Evolutionary conservation across 2,329 filamentous ascomycete species (phyloP).

Genomic region (Beauveria rudraprayagi): DNA sequence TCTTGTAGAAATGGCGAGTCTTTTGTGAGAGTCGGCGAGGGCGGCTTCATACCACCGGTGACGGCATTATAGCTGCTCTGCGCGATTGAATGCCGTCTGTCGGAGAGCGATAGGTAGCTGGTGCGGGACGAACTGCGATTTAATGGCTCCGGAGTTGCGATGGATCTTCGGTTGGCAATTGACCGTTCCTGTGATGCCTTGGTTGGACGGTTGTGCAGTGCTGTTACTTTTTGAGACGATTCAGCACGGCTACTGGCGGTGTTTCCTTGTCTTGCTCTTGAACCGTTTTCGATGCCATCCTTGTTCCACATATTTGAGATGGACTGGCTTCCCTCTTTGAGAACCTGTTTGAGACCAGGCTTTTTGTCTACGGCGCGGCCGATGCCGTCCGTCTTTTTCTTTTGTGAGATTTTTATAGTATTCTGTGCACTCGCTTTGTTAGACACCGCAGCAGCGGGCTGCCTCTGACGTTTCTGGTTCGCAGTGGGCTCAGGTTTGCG

Average conservation of each 20-base stretch:
- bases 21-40: slow-evolving; percentile 32
- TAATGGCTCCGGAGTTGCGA: slow-evolving; percentile 21
- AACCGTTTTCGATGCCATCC: slow-evolving; percentile 25
- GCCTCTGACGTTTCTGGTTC: slow-evolving; percentile 38
- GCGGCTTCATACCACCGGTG: slow-evolving; percentile 34
- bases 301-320: slow-evolving; percentile 43
- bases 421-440: slow-evolving; percentile 18
- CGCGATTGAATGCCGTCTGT: slow-evolving; percentile 46
- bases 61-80: slow-evolving; percentile 48
- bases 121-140: slow-evolving; percentile 36
- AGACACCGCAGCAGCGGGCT: slow-evolving; percentile 16
- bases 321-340: slow-evolving; percentile 42
- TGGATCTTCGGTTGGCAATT: not conserved
- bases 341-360: slow-evolving; percentile 38
- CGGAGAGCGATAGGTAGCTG: slow-evolving; percentile 43
- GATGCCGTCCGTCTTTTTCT: slow-evolving; percentile 6
- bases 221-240: slow-evolving; percentile 12
- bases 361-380: slow-evolving; percentile 33
- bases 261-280: slow-evolving; percentile 21
- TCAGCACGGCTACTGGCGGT: slow-evolving; percentile 11
- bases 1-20: slow-evolving; percentile 15
- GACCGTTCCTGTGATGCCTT: slow-evolving; percentile 4
- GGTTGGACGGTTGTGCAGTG: slow-evolving; percentile 7
- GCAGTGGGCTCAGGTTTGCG: slow-evolving; percentile 17
- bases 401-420: slow-evolving; percentile 15